Conservation (phyloP, 352 stramenopile genomes). For the Thalassiosira ordinaria region DNA sequence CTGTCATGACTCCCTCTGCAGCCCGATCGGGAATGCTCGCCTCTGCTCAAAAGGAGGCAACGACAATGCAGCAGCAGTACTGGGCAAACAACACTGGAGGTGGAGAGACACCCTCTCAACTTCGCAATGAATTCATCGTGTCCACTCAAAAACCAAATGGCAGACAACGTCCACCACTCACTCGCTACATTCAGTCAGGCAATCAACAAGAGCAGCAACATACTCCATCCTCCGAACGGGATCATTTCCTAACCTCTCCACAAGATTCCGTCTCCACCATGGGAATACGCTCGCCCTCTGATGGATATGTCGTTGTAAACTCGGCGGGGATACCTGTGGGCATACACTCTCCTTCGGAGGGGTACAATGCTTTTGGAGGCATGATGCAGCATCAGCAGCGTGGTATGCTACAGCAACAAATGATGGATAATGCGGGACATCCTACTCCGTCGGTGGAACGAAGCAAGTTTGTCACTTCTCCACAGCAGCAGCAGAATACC, state of each 20-base stretch:
- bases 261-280: constrained; percentile 39
- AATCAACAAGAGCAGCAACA: no score
- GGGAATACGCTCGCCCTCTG: constrained; percentile 23
- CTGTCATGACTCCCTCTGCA: no score
- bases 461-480: background rate
- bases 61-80: no score
- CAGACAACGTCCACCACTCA: background rate
- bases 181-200: no score
- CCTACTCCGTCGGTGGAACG: background rate
- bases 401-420: background rate
- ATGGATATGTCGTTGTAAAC: no score
- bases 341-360: no score
- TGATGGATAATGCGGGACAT: background rate
- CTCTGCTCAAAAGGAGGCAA: background rate
- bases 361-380: no score
- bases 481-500: background rate
- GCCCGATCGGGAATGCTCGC: no score
- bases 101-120: no score
- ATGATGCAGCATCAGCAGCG: no score
- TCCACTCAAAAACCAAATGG: background rate
- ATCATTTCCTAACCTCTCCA: constrained; percentile 27
- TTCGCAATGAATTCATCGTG: background rate
- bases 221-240: constrained; percentile 13
- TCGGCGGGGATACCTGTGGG: no score
- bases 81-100: no score